A percentile compares a stretch with the other conserved stretches of the same genome.
These are phyloP conservation scores for Canariomyces notabilis DNA, from an alignment of 2,329 filamentous ascomycete species.

Conservation along the genomic window DNA sequence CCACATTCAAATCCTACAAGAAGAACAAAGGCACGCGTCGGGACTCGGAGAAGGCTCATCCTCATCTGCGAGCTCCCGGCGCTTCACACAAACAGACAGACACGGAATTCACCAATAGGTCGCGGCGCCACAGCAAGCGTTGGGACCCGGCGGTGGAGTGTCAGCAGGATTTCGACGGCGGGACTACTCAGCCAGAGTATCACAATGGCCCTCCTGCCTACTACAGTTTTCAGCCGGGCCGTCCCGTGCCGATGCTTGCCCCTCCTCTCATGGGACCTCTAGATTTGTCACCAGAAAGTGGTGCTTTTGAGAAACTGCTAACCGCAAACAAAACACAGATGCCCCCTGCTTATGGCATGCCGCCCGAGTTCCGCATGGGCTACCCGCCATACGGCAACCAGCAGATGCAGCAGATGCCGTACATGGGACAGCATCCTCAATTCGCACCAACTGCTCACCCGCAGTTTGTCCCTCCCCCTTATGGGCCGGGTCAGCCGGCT, in stretches of 20 bases:
- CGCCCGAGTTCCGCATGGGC: constrained; percentile 21
- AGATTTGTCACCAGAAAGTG: constrained; percentile 64
- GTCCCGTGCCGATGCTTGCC: constrained; percentile 28
- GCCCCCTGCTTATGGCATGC: constrained; percentile 30
- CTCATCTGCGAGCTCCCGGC: constrained; percentile 34
- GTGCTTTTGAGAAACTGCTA: constrained; percentile 69
- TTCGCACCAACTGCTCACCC: constrained; percentile 49
- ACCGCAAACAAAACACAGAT: constrained; percentile 60
- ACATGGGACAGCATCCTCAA: constrained; percentile 42
- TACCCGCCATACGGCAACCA: constrained; percentile 35
- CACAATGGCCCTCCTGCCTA: constrained; percentile 20
- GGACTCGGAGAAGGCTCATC: constrained; percentile 44
- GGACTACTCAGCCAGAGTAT: constrained; percentile 19
- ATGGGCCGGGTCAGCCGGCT: constrained; percentile 35
- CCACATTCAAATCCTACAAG: constrained; percentile 33
- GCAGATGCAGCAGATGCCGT: constrained; percentile 37
- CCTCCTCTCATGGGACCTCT: constrained; percentile 32
- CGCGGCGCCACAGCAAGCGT: constrained; percentile 44
- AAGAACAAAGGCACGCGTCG: constrained; percentile 44
- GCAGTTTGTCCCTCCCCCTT: constrained; percentile 37
- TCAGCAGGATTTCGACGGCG: constrained; percentile 24
- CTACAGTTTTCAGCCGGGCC: constrained; percentile 27
- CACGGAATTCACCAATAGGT: constrained; percentile 34
- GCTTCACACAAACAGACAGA: constrained; percentile 32
- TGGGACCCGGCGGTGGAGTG: constrained; percentile 30